These are phyloP conservation scores for Epichloe glyceriae DNA, from an alignment of 2,329 filamentous ascomycete genomes.

Conservation along the genomic window DNA sequence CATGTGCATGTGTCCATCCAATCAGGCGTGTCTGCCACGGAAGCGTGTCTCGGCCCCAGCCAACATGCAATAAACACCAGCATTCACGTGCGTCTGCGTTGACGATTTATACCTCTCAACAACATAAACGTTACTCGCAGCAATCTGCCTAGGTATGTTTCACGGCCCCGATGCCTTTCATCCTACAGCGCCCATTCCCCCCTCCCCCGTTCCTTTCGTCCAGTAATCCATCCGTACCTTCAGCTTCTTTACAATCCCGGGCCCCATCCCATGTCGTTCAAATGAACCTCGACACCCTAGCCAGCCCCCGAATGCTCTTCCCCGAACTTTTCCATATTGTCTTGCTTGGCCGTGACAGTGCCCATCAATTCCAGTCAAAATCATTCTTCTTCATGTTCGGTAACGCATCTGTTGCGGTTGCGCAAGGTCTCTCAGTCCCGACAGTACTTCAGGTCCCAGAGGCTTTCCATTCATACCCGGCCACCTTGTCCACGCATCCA, in stretches of 20 bases:
- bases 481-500: not conserved
- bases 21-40: not conserved
- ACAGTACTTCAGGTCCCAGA: not conserved
- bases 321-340: not conserved
- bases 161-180: not conserved
- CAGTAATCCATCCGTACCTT: not conserved
- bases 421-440: not conserved
- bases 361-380: not conserved
- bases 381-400: not conserved
- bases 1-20: not conserved
- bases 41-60: not conserved
- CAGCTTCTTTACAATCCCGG: not conserved
- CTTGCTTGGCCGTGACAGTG: not conserved
- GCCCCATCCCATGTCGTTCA: not conserved
- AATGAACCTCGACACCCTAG: not conserved
- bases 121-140: conserved; percentile 8
- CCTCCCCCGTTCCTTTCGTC: not conserved
- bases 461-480: not conserved
- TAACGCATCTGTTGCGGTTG: not conserved
- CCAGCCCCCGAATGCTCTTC: not conserved
- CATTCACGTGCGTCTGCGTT: not conserved
- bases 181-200: not conserved
- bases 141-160: conserved; percentile 10
- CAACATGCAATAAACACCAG: not conserved
- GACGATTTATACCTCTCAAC: not conserved